phyloP scores from a whole-genome alignment of 164 flowering plant genomes.

The Aristolochia fimbriata region DNA sequence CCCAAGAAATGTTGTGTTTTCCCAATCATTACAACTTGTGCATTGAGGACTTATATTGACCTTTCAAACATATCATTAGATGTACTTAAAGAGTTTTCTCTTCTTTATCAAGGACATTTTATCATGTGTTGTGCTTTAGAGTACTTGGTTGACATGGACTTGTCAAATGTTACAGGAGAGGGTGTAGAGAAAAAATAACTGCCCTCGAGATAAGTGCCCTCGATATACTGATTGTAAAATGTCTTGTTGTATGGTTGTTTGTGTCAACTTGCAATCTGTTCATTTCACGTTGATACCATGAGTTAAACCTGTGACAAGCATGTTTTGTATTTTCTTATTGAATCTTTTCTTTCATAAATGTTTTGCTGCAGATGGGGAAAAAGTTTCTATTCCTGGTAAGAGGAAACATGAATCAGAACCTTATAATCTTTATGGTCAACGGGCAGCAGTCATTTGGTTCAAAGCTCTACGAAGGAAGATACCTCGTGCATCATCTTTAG shows the following conservation, averaged over 20 bases:
- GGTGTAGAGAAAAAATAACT: too few relatives aligned
- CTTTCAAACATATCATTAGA: too few relatives aligned
- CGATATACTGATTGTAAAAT: too few relatives aligned
- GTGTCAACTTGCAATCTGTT: background rate
- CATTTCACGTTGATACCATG: background rate
- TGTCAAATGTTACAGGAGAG: too few relatives aligned
- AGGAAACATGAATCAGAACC: constrained; percentile 29
- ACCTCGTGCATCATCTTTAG: constrained; percentile 51
- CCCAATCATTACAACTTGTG: background rate
- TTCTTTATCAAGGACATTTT: too few relatives aligned
- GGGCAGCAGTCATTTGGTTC: constrained; percentile 54
- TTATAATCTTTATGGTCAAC: constrained; percentile 40
- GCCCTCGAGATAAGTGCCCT: too few relatives aligned
- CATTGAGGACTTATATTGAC: background rate
- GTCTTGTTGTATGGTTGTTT: background rate
- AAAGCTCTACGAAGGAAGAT: constrained; percentile 41
- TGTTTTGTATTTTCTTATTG: background rate
- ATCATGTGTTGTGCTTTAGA: too few relatives aligned
- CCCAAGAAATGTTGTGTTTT: background rate
- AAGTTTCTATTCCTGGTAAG: constrained; percentile 10
- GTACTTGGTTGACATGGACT: too few relatives aligned
- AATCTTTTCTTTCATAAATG: too few relatives aligned
- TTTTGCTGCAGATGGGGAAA: constrained; percentile 29
- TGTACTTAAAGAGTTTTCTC: background rate
- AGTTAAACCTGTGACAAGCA: background rate